Conservation (phyloP, 495 filamentous ascomycete genomes). For the Bacidia rubella region DNA sequence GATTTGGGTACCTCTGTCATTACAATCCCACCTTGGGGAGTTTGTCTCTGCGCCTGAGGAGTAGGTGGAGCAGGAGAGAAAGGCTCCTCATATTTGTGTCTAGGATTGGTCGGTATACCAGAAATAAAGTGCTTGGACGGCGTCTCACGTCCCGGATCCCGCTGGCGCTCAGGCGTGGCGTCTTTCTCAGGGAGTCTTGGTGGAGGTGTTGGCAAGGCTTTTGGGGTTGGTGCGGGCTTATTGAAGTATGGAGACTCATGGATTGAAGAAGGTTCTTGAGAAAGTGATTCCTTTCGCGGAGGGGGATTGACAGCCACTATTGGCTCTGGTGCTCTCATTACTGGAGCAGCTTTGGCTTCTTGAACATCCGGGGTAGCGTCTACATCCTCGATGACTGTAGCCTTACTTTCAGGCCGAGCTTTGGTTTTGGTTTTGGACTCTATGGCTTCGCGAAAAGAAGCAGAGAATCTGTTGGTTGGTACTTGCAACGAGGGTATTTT, state of each 20-base stretch:
- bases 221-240: conserved; percentile 7
- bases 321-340: conserved; percentile 14
- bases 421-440: conserved; percentile 8
- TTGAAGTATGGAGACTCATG: conserved; percentile 3
- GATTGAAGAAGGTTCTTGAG: not conserved
- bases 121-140: conserved; percentile 21
- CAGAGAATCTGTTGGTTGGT: conserved; percentile 18
- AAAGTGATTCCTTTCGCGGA: not conserved
- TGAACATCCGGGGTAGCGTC: conserved; percentile 17
- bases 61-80: conserved; percentile 21
- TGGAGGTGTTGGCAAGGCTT: conserved; percentile 10
- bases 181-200: conserved; percentile 14
- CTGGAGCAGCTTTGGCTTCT: conserved; percentile 17
- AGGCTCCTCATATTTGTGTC: conserved; percentile 11
- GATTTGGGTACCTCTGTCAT: conserved; percentile 14
- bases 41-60: conserved; percentile 7
- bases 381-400: conserved; percentile 19
- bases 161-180: conserved; percentile 1
- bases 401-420: conserved; percentile 14
- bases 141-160: conserved; percentile 14
- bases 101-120: conserved; percentile 19
- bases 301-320: conserved; percentile 11
- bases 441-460: conserved; percentile 18
- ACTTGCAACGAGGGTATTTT: conserved; percentile 4
- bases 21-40: conserved; percentile 28